Percentiles rank a stretch among this genome's conserved stretches.
phyloP scores from a whole-genome alignment of 2,329 filamentous ascomycete genomes.

The Mycosphaerella sp. region DNA sequence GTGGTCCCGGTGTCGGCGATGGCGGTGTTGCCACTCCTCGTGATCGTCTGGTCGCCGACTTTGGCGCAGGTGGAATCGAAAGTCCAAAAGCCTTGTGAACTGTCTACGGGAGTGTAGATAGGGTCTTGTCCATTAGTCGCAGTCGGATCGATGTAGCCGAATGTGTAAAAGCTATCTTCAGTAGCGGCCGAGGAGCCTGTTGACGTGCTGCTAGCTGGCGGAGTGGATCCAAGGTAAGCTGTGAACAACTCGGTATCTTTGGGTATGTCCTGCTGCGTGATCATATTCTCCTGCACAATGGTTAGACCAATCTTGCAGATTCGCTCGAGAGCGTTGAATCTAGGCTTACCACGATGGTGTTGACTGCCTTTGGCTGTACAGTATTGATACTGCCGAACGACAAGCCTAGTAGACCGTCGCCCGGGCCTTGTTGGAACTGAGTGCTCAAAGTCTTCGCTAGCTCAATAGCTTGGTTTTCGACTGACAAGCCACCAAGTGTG shows the following conservation, averaged over 20 bases:
- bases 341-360: constrained; percentile 32
- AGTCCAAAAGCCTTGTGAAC: constrained; percentile 62
- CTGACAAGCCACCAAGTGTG: constrained; percentile 53
- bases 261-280: constrained; percentile 51
- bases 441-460: constrained; percentile 54
- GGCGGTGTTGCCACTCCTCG: constrained; percentile 56
- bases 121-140: constrained; percentile 42
- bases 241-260: constrained; percentile 56
- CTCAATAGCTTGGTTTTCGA: constrained; percentile 61
- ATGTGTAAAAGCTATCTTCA: constrained; percentile 56
- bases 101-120: constrained; percentile 57
- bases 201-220: constrained; percentile 35
- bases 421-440: constrained; percentile 51
- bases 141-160: constrained; percentile 62
- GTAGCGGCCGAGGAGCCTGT: constrained; percentile 1
- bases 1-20: constrained; percentile 68
- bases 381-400: constrained; percentile 45
- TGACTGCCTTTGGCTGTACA: constrained; percentile 44
- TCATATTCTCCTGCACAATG: constrained; percentile 55
- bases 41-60: constrained; percentile 39
- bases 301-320: background rate
- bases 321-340: too few species aligned
- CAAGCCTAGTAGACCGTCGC: constrained; percentile 62
- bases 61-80: constrained; percentile 53
- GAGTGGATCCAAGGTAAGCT: constrained; percentile 54